Evolutionary conservation across 352 stramenopile species (phyloP), one percentile per base, ranked within the genome.

Genomic region (Pythium aquatile): DNA sequence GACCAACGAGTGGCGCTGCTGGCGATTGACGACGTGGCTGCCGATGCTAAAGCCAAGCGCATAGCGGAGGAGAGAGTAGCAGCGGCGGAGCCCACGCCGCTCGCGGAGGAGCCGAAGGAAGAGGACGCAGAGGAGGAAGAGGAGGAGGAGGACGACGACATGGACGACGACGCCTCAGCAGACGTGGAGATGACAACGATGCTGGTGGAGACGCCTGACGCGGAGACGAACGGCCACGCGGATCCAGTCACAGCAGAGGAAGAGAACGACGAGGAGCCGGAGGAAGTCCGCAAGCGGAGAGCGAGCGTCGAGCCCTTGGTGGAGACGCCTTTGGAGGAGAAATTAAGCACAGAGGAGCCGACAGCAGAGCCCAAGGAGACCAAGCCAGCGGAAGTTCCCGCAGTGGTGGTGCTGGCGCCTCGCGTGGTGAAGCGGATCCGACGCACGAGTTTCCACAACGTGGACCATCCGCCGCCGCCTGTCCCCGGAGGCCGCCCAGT

Each of bases 1-100:
- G 79, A 87, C 49, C 77, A 90, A 66, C 79, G 72, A 7, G 68
- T 85, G 28, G 68, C 65, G 30, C 59, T 80, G 48, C 40, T 77
- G 32, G 68, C 72, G 26, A 66, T 60, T 37, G 63, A 72, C 29
- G 69, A 69, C 74, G 59, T 62, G 9, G 57, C 53, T 64, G 65
- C 60, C 55, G 71, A 76, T 51, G 53, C 62, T 17, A 47, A 47
- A 55, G 48, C 29, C 11, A 72, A 28, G 48, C 56, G 48, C 52
- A 51, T 59, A 55, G 33, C 26, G 55, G 42, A 73, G 35, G 51
- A 24, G 30, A 39, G 54, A 14, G 20, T 24, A 24, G 35, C 33
- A 46, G 30, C 24, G 48, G 17, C 39, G 26, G 7, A 28, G 63
- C 11, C 40, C 26, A 61, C 32, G 28, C 17, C n/a, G 61, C 26